Percentiles rank a stretch among this genome's conserved stretches.
These are phyloP conservation scores for Amniculicola lignicola DNA, from an alignment of 495 filamentous ascomycete species.

Conservation along the genomic window DNA sequence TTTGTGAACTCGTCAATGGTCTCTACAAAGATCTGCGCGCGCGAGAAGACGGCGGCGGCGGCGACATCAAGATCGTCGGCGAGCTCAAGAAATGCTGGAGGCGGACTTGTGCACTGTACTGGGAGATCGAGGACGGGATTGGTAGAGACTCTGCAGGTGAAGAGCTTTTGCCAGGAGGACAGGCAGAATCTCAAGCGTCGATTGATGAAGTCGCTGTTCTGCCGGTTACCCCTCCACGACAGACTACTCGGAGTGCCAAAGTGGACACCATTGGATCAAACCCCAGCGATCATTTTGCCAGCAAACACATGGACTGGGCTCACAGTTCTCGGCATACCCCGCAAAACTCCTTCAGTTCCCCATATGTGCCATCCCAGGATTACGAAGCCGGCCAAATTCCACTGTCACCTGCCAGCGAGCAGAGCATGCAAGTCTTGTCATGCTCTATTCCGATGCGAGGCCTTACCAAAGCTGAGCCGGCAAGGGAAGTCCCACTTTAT, in stretches of 20 bases:
- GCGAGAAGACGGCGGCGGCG: conserved; percentile 57
- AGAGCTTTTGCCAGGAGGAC: conserved; percentile 72
- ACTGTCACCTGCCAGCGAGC: conserved; percentile 48
- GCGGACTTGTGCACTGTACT: conserved; percentile 81
- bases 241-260: conserved; percentile 13
- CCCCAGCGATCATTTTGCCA: conserved; percentile 33
- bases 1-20: conserved; percentile 78
- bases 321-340: conserved; percentile 30
- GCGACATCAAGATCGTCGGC: conserved; percentile 84
- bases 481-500: conserved; percentile 34
- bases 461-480: conserved; percentile 25
- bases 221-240: conserved; percentile 21
- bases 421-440: conserved; percentile 66
- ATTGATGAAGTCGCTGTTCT: conserved; percentile 36
- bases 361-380: conserved; percentile 30
- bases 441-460: conserved; percentile 69
- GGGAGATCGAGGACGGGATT: conserved; percentile 56
- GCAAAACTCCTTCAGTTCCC: conserved; percentile 33
- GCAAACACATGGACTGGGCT: conserved; percentile 33
- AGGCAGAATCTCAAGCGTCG: conserved; percentile 21
- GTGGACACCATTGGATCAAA: conserved; percentile 30
- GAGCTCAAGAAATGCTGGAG: conserved; percentile 98
- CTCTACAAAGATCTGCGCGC: conserved; percentile 62
- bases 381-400: conserved; percentile 24
- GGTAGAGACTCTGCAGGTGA: conserved; percentile 57